Conservation (phyloP, 2,329 filamentous ascomycete species). For the Trichoderma hamatum region DNA sequence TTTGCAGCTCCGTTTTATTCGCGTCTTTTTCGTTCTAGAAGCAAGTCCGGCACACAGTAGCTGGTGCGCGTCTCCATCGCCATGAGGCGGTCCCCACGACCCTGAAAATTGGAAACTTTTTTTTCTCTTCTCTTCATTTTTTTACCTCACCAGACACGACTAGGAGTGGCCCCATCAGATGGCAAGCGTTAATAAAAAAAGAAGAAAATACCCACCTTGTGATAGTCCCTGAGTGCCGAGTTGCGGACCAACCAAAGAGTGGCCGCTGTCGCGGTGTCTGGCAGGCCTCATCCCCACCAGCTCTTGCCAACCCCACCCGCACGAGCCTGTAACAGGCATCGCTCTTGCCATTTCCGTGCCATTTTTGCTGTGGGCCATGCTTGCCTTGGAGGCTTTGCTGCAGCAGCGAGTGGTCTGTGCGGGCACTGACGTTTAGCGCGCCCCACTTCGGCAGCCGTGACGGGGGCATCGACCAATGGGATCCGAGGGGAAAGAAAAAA, state of each 20-base stretch:
- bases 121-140: background rate
- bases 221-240: slow-evolving; percentile 21
- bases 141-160: slow-evolving; percentile 15
- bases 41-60: slow-evolving; percentile 1
- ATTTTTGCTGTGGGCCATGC: slow-evolving; percentile 9
- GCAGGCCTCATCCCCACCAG: slow-evolving; percentile 15
- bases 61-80: background rate
- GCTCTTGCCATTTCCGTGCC: slow-evolving; percentile 19
- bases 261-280: slow-evolving; percentile 2
- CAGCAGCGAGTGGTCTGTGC: slow-evolving; percentile 26
- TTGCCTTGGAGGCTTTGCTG: slow-evolving; percentile 24
- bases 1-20: slow-evolving; percentile 6
- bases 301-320: slow-evolving; percentile 5
- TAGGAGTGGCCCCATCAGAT: background rate
- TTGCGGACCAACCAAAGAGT: slow-evolving; percentile 19
- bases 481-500: slow-evolving; percentile 40
- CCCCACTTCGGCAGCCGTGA: slow-evolving; percentile 43
- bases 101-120: slow-evolving; percentile 5
- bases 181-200: slow-evolving; percentile 5
- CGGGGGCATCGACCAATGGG: slow-evolving; percentile 41
- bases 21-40: slow-evolving; percentile 17
- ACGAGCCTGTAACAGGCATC: slow-evolving; percentile 5
- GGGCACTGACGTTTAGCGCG: slow-evolving; percentile 39
- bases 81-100: slow-evolving; percentile 13
- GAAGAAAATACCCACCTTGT: background rate